Percentiles rank a stretch among this genome's conserved stretches.
These are phyloP conservation scores for Xerocomus brunneocitrinus DNA, from an alignment of 768 basidiomycete species.

Conservation along the genomic window DNA sequence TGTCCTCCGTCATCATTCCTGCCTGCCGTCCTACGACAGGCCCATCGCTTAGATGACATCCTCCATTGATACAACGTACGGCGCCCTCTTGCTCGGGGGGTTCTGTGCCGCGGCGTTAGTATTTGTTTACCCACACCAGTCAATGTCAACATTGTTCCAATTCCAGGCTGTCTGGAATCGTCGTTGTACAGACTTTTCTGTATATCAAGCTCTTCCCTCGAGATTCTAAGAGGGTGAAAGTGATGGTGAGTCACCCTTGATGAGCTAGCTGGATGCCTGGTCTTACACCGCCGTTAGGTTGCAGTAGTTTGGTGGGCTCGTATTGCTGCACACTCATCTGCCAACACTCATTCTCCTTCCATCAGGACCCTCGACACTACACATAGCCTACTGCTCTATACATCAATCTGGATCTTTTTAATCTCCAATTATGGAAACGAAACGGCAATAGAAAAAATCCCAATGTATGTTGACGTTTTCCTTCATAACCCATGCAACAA, in stretches of 20 bases:
- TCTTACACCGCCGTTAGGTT: conserved; percentile 15
- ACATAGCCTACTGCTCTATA: conserved; percentile 39
- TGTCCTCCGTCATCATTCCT: not conserved
- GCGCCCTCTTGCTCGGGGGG: conserved; percentile 29
- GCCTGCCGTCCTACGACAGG: not conserved
- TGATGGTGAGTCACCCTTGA: conserved; percentile 14
- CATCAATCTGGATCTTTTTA: conserved; percentile 41
- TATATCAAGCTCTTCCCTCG: conserved; percentile 29
- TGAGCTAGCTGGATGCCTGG: not conserved
- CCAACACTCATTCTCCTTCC: not conserved
- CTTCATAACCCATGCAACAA: not conserved
- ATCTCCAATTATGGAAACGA: conserved; percentile 41
- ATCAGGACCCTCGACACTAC: conserved; percentile 33
- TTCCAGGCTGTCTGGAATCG: conserved; percentile 28
- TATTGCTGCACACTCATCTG: not conserved
- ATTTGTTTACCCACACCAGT: not conserved
- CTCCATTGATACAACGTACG: conserved; percentile 18
- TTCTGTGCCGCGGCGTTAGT: conserved; percentile 28
- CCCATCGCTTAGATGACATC: conserved; percentile 6
- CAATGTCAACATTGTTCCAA: not conserved
- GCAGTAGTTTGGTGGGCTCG: conserved; percentile 22
- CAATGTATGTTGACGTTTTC: conserved; percentile 32
- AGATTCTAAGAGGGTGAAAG: conserved; percentile 20
- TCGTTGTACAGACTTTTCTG: conserved; percentile 25
- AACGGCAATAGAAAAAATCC: conserved; percentile 38